Conservation (phyloP, 441 rosid genomes). For the Mallotus japonicus region DNA sequence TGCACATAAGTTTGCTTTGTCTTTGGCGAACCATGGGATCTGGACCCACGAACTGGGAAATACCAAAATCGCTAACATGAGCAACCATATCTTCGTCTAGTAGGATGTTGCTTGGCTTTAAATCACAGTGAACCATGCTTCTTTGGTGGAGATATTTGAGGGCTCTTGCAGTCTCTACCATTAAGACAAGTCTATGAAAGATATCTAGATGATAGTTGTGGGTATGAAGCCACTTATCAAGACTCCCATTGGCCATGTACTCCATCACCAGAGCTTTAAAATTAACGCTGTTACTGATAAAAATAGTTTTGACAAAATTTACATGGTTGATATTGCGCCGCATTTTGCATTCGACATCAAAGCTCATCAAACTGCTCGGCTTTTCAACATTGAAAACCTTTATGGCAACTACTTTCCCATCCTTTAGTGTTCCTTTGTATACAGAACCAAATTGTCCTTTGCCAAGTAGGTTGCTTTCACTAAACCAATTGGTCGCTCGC, state of each 20-base stretch:
- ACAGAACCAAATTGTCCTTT: slow-evolving; percentile 13
- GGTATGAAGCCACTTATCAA: slow-evolving; percentile 17
- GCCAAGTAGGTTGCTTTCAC: slow-evolving; percentile 16
- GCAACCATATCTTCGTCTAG: too few species aligned
- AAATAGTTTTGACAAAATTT: slow-evolving; percentile 5
- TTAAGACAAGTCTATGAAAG: slow-evolving; percentile 15
- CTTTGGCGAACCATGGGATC: background rate
- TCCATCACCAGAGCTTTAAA: slow-evolving; percentile 19
- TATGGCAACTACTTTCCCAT: slow-evolving; percentile 6
- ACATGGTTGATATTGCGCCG: background rate
- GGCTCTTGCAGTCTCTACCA: slow-evolving; percentile 16
- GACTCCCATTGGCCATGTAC: slow-evolving; percentile 25
- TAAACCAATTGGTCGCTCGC: slow-evolving; percentile 12
- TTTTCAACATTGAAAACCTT: slow-evolving; percentile 19
- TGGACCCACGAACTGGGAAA: background rate
- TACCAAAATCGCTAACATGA: background rate
- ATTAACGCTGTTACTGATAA: background rate
- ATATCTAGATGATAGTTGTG: slow-evolving; percentile 14
- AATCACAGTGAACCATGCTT: slow-evolving; percentile 17
- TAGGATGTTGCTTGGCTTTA: background rate
- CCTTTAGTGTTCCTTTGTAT: background rate
- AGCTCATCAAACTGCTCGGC: background rate
- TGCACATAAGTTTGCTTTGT: background rate
- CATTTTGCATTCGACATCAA: slow-evolving; percentile 9
- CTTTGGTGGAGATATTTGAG: slow-evolving; percentile 7